Evolutionary conservation across 208 protist genomes (phyloP), one percentile per base, ranked within the genome.

Genomic region (Phytomonas sp.): DNA sequence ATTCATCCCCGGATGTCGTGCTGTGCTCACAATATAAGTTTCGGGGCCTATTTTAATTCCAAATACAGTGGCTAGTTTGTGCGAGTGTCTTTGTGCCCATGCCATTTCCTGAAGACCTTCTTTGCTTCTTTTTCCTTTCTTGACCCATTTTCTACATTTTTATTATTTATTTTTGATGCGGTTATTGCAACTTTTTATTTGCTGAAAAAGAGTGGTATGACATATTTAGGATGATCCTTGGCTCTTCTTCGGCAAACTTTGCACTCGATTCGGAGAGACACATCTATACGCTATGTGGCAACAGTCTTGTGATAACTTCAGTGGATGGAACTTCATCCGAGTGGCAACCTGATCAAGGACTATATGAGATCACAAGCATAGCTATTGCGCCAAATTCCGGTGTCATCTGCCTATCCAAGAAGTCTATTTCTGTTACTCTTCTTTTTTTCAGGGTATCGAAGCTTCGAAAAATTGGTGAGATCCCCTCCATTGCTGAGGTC

Each of bases 401-500:
- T 23, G 26, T 92, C 28, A 34, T 95, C 23, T 92, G 83, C 61
- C 26, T 93, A 1, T 79, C 85, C 0, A 84, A 92, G 74, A 68
- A 72, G 34, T 77, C 82, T 2, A 73, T 92, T 34, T 67, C 75
- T 17, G 80, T 92, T 20, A 61, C 72, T 4, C 61, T 96, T 7
- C 76, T 81, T 56, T 81, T 92, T 46, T 93, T 85, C 78, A 74
- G 79, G n/a, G 72, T 63, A 9, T 71, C 79, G 28, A 73, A 77
- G 6, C 73, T 72, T 56, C 72, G 77, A 61, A 51, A 73, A 9
- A 26, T 92, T 32, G 70, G 85, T 9, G 66, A 73, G n/a, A 56
- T 89, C 5, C 73, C 79, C 3, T 73, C 89, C 26, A 68, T 89
- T 59, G 78, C 85, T 0, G 72, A 53, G 26, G 81, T 87, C 20